phyloP scores from a whole-genome alignment of 306 rosid species.

The Gynostemma pentaphyllum region DNA sequence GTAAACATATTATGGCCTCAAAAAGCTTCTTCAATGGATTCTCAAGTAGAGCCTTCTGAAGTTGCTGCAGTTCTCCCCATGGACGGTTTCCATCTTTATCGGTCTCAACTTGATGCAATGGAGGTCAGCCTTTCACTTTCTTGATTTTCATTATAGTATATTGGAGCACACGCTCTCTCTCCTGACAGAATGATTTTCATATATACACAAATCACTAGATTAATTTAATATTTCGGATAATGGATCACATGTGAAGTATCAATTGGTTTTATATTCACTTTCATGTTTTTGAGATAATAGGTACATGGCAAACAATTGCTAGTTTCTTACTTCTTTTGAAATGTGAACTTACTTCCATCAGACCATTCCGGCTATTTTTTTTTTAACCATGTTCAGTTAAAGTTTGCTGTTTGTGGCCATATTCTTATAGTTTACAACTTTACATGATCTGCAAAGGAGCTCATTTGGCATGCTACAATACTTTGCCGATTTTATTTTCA shows the following conservation, averaged over 20 bases:
- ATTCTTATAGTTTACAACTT: neutral
- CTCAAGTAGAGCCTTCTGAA: constrained; percentile 43
- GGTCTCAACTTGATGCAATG: constrained; percentile 81
- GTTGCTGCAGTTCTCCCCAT: constrained; percentile 69
- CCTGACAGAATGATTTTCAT: neutral
- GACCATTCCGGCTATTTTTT: neutral
- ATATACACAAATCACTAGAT: neutral
- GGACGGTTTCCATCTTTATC: constrained; percentile 94
- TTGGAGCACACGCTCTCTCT: constrained; percentile 11
- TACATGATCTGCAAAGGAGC: neutral
- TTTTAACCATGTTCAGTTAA: neutral
- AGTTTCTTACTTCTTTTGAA: neutral
- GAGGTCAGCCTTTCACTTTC: constrained; percentile 44
- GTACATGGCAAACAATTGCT: neutral
- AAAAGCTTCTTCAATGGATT: constrained; percentile 46
- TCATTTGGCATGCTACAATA: neutral
- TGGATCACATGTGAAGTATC: neutral
- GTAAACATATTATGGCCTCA: constrained; percentile 62
- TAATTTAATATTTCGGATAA: neutral
- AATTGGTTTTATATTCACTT: neutral
- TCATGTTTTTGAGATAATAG: neutral
- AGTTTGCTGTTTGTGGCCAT: neutral
- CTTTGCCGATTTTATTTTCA: too few relatives aligned
- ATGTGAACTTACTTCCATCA: neutral
- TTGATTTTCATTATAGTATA: constrained; percentile 7